These are phyloP conservation scores for Platanthera guangdongensis DNA, from an alignment of 106 monocot genomes.

Conservation along the genomic window DNA sequence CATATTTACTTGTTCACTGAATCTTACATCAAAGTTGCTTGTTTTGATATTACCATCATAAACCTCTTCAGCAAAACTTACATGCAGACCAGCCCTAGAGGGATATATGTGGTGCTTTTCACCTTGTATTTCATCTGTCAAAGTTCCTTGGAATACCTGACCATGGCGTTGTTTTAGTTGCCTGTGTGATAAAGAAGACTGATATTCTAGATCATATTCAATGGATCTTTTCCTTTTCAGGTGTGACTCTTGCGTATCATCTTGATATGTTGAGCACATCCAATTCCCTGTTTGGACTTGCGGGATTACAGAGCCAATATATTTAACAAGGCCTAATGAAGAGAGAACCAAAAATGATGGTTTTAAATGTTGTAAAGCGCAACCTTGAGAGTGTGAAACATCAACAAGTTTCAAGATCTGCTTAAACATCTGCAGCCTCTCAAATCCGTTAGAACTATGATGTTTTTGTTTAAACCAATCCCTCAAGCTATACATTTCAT, in stretches of 20 bases:
- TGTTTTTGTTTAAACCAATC: conserved; percentile 35
- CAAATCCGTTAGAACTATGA: conserved; percentile 35
- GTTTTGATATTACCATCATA: conserved; percentile 10
- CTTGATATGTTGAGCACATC: conserved; percentile 13
- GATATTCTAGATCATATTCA: conserved; percentile 14
- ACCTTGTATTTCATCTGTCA: conserved; percentile 30
- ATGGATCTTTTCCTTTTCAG: conserved; percentile 45
- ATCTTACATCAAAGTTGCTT: conserved; percentile 14
- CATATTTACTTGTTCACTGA: conserved; percentile 5
- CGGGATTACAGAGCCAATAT: conserved; percentile 44
- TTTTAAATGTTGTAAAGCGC: conserved; percentile 41
- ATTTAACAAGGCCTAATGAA: conserved; percentile 54
- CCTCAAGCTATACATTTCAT: conserved; percentile 50
- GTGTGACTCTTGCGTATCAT: conserved; percentile 14
- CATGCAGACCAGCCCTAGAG: conserved; percentile 9
- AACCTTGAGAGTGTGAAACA: conserved; percentile 47
- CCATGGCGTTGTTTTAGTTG: conserved; percentile 21
- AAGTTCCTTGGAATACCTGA: background rate
- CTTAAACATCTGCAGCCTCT: conserved; percentile 63
- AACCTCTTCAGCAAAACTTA: conserved; percentile 13
- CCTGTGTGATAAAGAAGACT: conserved; percentile 20
- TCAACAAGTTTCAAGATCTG: conserved; percentile 79
- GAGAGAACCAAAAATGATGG: conserved; percentile 59
- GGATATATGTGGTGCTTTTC: conserved; percentile 13
- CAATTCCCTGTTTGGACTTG: conserved; percentile 12